Evolutionary conservation across 805 yeast species (phyloP).

Genomic region (Barnettozyma pratensis): DNA sequence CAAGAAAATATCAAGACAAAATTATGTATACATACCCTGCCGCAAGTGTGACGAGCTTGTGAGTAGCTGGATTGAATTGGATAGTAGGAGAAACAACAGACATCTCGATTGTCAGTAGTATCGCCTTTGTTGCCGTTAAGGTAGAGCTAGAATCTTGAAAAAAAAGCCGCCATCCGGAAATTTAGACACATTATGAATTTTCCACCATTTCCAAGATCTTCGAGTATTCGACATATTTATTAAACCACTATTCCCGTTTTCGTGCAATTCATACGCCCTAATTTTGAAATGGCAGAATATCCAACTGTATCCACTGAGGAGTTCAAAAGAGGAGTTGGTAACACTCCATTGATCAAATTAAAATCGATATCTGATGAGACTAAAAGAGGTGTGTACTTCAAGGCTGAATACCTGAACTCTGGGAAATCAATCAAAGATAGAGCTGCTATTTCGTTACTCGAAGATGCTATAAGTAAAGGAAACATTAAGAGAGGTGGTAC

Average conservation of each 20-base stretch:
- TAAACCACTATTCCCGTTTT: no score
- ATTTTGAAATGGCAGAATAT: slow-evolving; percentile 8
- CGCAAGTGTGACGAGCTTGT: slow-evolving; percentile 53
- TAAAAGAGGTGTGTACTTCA: slow-evolving; percentile 69
- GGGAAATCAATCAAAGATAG: slow-evolving; percentile 84
- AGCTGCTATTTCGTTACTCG: slow-evolving; percentile 66
- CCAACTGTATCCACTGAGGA: slow-evolving; percentile 17
- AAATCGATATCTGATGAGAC: slow-evolving; percentile 56
- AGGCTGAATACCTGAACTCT: slow-evolving; percentile 67
- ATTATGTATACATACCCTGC: slow-evolving; percentile 41
- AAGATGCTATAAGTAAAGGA: slow-evolving; percentile 51
- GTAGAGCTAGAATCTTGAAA: neutral
- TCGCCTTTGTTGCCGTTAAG: no score
- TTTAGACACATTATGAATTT: no score
- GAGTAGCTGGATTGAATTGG: slow-evolving; percentile 37
- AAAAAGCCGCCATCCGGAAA: neutral
- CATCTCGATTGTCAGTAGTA: neutral
- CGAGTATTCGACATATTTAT: neutral
- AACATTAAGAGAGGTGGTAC: slow-evolving; percentile 56
- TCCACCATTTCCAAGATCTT: no score
- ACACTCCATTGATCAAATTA: slow-evolving; percentile 66
- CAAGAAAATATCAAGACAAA: slow-evolving; percentile 32
- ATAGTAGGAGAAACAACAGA: slow-evolving; percentile 34
- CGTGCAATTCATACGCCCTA: neutral
- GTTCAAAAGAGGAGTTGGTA: slow-evolving; percentile 40